Percentiles rank a stretch among this genome's conserved stretches.
phyloP scores from a whole-genome alignment of 164 flowering plant species.

The Vitis vinifera region ASM3070453v1 NC_081815.1:6343001-6343500 shows the following conservation, averaged over 20 bases:
- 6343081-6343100: no score
- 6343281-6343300: constrained; percentile 58
- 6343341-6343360: constrained; percentile 74
- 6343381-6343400: constrained; percentile 65
- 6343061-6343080: background rate
- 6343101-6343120: background rate
- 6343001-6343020: no score
- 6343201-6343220: constrained; percentile 84
- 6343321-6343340: constrained; percentile 36
- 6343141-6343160: constrained; percentile 2
- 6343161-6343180: background rate
- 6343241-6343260: constrained; percentile 78
- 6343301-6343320: constrained; percentile 66
- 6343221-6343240: constrained; percentile 86
- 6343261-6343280: constrained; percentile 75
- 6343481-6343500: constrained; percentile 38
- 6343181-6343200: constrained; percentile 45
- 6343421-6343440: constrained; percentile 59
- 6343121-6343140: background rate
- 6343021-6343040: no score
- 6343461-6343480: constrained; percentile 48
- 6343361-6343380: constrained; percentile 61
- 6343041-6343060: no score
- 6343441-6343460: constrained; percentile 70
- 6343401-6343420: constrained; percentile 70